Percentiles rank a stretch among this genome's conserved stretches.
Evolutionary conservation across 2,329 filamentous ascomycete species (phyloP).

Genomic region (Coleophoma eucalyptorum): DNA sequence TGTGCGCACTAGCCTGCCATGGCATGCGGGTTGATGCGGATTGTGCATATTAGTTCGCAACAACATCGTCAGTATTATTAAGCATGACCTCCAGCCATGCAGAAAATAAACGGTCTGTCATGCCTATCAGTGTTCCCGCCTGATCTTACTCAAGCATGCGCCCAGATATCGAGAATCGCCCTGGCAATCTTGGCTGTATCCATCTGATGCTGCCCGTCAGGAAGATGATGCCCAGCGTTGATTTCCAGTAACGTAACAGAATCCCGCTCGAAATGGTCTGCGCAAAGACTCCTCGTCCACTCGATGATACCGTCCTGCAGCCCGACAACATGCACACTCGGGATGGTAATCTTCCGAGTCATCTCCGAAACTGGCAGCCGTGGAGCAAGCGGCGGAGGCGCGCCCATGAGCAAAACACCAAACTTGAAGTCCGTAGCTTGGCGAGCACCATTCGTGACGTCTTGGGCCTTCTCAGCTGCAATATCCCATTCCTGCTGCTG

Average conservation of each 20-base stretch:
- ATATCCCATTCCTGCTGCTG: slow-evolving; percentile 1
- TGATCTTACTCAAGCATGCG: neutral
- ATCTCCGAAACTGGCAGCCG: neutral
- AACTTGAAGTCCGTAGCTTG: neutral
- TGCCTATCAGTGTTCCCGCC: neutral
- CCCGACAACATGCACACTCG: slow-evolving; percentile 3
- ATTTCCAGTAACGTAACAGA: neutral
- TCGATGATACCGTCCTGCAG: neutral
- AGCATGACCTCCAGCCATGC: too few species aligned
- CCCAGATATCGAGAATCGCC: slow-evolving; percentile 1
- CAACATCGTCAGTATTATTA: too few species aligned
- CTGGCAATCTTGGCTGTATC: neutral
- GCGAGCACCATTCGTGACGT: neutral
- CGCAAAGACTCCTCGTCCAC: neutral
- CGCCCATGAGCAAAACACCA: neutral
- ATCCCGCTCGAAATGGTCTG: neutral
- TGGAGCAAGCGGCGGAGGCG: neutral
- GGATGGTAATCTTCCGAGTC: neutral
- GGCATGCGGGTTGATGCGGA: too few species aligned
- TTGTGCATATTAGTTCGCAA: too few species aligned
- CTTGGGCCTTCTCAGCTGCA: neutral
- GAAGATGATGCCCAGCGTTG: neutral
- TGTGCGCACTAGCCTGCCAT: too few species aligned
- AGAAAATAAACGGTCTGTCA: too few species aligned
- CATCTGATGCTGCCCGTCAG: neutral